Evolutionary conservation across 2,329 filamentous ascomycete species (phyloP).

Genomic region (Venturia nashicola): DNA sequence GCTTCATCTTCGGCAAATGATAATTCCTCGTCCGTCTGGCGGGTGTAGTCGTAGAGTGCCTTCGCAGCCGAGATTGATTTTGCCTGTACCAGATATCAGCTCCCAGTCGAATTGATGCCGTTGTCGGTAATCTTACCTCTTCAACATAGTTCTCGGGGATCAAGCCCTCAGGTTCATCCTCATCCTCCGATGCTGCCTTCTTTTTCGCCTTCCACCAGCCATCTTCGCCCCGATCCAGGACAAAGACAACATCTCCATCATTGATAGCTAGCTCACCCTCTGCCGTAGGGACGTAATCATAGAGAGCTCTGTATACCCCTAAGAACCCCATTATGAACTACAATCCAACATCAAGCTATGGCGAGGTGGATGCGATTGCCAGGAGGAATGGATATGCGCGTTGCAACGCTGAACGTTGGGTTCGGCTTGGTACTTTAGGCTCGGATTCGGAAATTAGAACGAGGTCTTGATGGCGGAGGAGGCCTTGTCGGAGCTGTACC

Average conservation of each 20-base stretch:
- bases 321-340: slow-evolving; percentile 69
- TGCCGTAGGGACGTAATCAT: slow-evolving; percentile 82
- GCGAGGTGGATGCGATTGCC: neutral
- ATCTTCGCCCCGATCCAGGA: slow-evolving; percentile 63
- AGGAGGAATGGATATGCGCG: neutral
- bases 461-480: neutral
- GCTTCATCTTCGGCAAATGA: slow-evolving; percentile 84
- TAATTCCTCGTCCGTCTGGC: slow-evolving; percentile 94
- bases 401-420: neutral
- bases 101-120: neutral
- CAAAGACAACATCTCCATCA: slow-evolving; percentile 80
- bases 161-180: slow-evolving; percentile 81
- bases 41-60: slow-evolving; percentile 95
- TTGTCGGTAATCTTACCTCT: slow-evolving; percentile 48
- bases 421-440: neutral
- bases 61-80: slow-evolving; percentile 58
- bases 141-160: slow-evolving; percentile 94
- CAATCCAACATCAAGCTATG: neutral
- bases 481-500: neutral
- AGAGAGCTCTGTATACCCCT: slow-evolving; percentile 79
- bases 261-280: slow-evolving; percentile 73
- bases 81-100: slow-evolving; percentile 36
- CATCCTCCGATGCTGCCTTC: slow-evolving; percentile 63
- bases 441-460: slow-evolving; percentile 2
- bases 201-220: slow-evolving; percentile 98